These are phyloP conservation scores for Glonium stellatum DNA, from an alignment of 495 filamentous ascomycete species.

Conservation along the genomic window DNA sequence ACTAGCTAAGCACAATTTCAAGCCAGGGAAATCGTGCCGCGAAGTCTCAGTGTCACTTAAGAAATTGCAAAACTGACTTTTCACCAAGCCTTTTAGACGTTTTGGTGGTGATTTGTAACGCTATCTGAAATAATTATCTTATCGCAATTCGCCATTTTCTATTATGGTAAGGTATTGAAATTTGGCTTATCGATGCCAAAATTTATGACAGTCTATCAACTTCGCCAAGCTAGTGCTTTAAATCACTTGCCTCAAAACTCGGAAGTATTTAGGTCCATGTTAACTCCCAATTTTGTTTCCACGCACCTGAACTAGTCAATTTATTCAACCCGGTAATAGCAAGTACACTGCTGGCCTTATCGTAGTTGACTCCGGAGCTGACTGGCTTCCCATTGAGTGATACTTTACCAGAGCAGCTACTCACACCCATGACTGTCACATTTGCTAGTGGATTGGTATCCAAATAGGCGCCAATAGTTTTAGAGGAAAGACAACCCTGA, in stretches of 20 bases:
- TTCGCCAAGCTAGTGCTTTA: background rate
- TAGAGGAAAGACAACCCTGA: conserved; percentile 42
- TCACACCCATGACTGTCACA: conserved; percentile 61
- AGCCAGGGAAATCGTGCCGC: no score
- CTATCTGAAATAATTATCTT: no score
- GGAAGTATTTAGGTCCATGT: conserved; percentile 41
- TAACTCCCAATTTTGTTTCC: conserved; percentile 50
- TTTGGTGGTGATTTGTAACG: no score
- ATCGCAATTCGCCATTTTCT: no score
- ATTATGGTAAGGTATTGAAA: no score
- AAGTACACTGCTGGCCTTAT: conserved; percentile 43
- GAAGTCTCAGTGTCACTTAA: no score
- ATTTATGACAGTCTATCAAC: background rate
- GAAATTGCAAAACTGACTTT: no score
- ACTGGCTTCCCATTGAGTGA: conserved; percentile 46
- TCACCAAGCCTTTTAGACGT: no score
- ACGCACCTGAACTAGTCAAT: conserved; percentile 50
- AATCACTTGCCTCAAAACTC: background rate
- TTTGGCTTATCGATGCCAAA: no score
- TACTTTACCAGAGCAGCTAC: conserved; percentile 39
- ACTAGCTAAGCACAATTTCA: no score
- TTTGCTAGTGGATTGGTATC: conserved; percentile 58
- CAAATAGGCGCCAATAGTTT: conserved; percentile 46
- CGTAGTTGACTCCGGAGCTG: conserved; percentile 42
- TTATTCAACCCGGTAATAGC: conserved; percentile 45